Evolutionary conservation across 2,329 filamentous ascomycete species (phyloP), one percentile per base, ranked within the genome.

Genomic region (Colletotrichum coccodes): DNA sequence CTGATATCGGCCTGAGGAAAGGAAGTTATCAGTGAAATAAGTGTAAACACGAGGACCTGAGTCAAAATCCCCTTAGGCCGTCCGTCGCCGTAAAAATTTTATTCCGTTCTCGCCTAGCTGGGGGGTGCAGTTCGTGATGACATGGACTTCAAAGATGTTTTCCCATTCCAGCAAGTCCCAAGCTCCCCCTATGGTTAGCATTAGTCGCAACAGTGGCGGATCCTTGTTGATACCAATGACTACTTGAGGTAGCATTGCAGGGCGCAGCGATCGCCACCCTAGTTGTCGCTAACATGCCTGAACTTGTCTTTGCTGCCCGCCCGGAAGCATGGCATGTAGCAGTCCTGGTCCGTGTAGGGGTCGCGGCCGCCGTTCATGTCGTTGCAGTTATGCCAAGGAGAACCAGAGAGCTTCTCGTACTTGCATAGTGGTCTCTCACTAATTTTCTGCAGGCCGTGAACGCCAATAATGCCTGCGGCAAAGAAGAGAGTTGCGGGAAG

Each of bases 201-300:
- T 36, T 36, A 36, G 8, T 11, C 4, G 14, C 9, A 36, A 36
- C 34, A 6, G 14, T 3, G 9, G 14, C 34, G n/a, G n/a, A 11
- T 36, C 14, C 34, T 12, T 12, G 14, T 2, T 34, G 23, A 47
- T 47, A 58, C 56, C 28, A 9, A n/a, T 58, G 4, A 32, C 21
- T 58, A 59, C 40, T 59, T 59, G 3, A 59, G 40, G 23, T 59
- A 59, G 23, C 56, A 59, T 14, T 59, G 56, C 40, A 59, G 40
- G 11, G 56, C 56, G 7, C 40, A 59, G 4, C 40, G 44, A 7
- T 59, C 18, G 18, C 40, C 32, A 32, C 56, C 56, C 56, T 40
- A 59, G 40, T 46, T 32, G 40, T 59, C 34, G 56, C 18, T n/a
- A n/a, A 59, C 56, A 14, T 59, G 56, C 6, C 46, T 40, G 2